phyloP scores from a whole-genome alignment of 164 flowering plant genomes.

The Echeveria elegans region DNA sequence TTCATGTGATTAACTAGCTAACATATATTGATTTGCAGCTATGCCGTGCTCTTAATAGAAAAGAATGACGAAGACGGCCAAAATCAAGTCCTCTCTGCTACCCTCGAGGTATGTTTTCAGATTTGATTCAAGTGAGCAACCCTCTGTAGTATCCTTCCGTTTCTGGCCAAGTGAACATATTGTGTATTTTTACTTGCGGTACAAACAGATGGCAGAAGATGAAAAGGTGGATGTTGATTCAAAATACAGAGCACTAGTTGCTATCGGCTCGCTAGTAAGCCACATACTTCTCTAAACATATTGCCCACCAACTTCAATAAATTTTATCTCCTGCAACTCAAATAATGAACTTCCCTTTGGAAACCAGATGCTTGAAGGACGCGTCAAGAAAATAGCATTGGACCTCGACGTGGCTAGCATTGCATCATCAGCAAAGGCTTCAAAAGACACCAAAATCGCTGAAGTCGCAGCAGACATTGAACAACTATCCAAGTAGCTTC shows the following conservation, averaged over 20 bases:
- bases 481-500: constrained; percentile 9
- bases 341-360: background rate
- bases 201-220: constrained; percentile 70
- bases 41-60: constrained; percentile 73
- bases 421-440: constrained; percentile 46
- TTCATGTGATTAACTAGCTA: background rate
- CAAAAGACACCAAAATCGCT: constrained; percentile 70
- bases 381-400: background rate
- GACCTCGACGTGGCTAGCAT: background rate
- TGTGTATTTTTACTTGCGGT: background rate
- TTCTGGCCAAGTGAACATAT: background rate
- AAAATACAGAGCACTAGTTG: constrained; percentile 75
- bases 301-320: background rate
- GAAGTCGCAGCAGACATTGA: constrained; percentile 89
- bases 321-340: background rate
- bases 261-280: constrained; percentile 85
- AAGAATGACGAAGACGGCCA: constrained; percentile 83
- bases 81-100: constrained; percentile 92
- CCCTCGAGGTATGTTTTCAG: constrained; percentile 47
- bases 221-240: constrained; percentile 64
- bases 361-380: background rate
- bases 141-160: background rate
- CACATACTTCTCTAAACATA: background rate
- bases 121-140: background rate
- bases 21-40: constrained; percentile 34